These are phyloP conservation scores for Claviceps maximensis DNA, from an alignment of 2,329 filamentous ascomycete genomes.

Conservation along the genomic window DNA sequence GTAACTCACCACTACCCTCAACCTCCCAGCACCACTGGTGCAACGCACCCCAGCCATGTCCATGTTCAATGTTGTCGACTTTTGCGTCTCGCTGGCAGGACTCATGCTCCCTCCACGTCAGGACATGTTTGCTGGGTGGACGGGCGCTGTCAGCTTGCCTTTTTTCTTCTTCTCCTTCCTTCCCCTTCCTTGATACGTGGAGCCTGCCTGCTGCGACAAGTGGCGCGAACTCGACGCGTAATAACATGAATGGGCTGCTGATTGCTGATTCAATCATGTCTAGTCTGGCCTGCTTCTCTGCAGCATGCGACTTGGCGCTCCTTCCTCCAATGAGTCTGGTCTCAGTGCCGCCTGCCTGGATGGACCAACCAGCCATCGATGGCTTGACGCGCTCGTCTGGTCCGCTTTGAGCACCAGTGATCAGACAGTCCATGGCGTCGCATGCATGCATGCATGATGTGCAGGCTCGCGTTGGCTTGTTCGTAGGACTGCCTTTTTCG, in stretches of 20 bases:
- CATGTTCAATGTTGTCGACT: too few relatives aligned
- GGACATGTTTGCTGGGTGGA: background rate
- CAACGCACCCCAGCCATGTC: background rate
- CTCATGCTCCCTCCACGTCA: background rate
- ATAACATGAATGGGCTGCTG: background rate
- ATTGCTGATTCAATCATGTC: too few relatives aligned
- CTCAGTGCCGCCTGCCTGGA: too few relatives aligned
- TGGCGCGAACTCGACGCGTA: constrained; percentile 1
- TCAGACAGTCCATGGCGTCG: background rate
- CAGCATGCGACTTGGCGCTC: background rate
- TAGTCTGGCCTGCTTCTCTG: background rate
- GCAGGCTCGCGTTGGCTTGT: background rate
- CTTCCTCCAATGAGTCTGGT: background rate
- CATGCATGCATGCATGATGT: constrained; percentile 3
- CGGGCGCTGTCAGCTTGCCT: too few relatives aligned
- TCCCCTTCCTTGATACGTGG: too few relatives aligned
- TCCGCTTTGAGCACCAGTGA: too few relatives aligned
- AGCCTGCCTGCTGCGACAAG: background rate
- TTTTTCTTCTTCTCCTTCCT: too few relatives aligned
- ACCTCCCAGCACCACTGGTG: background rate
- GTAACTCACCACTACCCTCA: too few relatives aligned
- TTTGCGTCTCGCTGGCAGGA: background rate
- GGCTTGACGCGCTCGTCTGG: too few relatives aligned
- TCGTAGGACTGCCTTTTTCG: background rate
- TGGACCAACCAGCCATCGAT: too few relatives aligned